Evolutionary conservation across 225 moss, liverwort and hornwort species (phyloP).

Genomic region (Neckera pumila): DNA sequence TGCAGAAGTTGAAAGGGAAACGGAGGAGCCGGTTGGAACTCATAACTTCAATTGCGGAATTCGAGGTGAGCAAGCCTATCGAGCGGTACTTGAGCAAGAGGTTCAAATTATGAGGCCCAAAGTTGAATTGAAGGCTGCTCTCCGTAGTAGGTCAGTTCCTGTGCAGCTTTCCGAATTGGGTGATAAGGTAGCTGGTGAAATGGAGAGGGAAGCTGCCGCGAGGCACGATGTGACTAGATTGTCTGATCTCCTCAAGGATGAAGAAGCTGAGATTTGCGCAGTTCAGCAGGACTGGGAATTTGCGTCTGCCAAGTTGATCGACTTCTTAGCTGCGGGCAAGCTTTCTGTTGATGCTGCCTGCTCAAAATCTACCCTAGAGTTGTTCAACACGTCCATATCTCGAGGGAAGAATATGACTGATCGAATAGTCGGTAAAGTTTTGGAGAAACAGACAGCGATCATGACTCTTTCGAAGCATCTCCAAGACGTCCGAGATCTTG

Average conservation of each 20-base stretch:
- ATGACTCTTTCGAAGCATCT: constrained; percentile 14
- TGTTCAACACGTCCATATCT: constrained; percentile 19
- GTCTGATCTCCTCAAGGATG: constrained; percentile 13
- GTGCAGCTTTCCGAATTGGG: constrained; percentile 20
- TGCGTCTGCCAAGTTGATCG: constrained; percentile 33
- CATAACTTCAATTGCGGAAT: neutral
- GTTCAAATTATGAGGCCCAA: neutral
- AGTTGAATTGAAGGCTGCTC: neutral
- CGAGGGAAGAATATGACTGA: constrained; percentile 10
- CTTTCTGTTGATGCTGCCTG: constrained; percentile 10
- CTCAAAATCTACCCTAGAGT: neutral
- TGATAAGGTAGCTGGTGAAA: constrained; percentile 26
- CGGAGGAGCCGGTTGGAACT: neutral
- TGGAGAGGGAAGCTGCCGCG: constrained; percentile 30
- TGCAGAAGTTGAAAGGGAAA: neutral
- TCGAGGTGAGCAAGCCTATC: neutral
- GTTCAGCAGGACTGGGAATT: constrained; percentile 36
- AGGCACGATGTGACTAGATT: constrained; percentile 15
- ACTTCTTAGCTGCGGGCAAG: constrained; percentile 26
- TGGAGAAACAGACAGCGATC: constrained; percentile 20
- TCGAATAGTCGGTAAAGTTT: constrained; percentile 3
- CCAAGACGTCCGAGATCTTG: constrained; percentile 9
- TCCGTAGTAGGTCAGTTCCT: neutral
- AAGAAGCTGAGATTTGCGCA: constrained; percentile 21
- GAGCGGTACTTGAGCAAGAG: neutral